Base-by-base conservation (phyloP, 2,329 filamentous ascomycete genomes). In the Shiraia bambusicola region DNA sequence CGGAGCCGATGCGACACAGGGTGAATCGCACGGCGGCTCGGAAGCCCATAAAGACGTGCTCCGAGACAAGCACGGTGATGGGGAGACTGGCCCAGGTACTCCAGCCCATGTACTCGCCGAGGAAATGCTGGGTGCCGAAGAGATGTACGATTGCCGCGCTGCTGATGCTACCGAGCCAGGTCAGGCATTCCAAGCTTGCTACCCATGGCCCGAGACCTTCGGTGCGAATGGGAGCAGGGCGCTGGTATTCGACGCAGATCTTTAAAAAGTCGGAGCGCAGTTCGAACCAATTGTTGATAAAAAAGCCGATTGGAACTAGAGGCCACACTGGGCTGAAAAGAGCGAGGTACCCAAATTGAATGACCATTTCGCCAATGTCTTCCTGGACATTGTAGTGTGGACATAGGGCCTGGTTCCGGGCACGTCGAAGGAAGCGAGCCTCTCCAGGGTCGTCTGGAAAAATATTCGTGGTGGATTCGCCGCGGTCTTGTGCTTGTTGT, bases 241-340 rank as follows among this genome's bases (percentile, higher is more conserved):
- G 48, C 33, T 64, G 59, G 31, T 63, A 49, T 24, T 67, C 64
- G 17, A 63, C 45, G 24, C 58, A 61, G 13, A 67, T 65, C 28
- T 67, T 67, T 26, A 65, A 45, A 17, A 65, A 62, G 28, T 66
- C 64, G 16, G 61, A 62, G 2, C 64, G 59, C 11, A 66, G 48
- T 30, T 67, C 64, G 34, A 67, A 49, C 64, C 63, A 67, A 30
- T 66, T 66, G 42, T 66, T 66, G 44, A 67, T 56, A 29, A 67
- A 58, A 41, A 67, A 67, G 4, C 61, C 63, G 25, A 67, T 65
- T 2, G 58, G 54, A 8, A 66, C 54, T 4, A 66, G 53, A 3
- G 64, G 64, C 64, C 63, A 67, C 1, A 67, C 63, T 0, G 63
- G 59, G 24, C 56, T 61, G 43, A 67, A 67, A 4, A 67, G 48